phyloP scores from a whole-genome alignment of 2,329 filamentous ascomycete genomes.

The Trichoderma atroviride region DNA sequence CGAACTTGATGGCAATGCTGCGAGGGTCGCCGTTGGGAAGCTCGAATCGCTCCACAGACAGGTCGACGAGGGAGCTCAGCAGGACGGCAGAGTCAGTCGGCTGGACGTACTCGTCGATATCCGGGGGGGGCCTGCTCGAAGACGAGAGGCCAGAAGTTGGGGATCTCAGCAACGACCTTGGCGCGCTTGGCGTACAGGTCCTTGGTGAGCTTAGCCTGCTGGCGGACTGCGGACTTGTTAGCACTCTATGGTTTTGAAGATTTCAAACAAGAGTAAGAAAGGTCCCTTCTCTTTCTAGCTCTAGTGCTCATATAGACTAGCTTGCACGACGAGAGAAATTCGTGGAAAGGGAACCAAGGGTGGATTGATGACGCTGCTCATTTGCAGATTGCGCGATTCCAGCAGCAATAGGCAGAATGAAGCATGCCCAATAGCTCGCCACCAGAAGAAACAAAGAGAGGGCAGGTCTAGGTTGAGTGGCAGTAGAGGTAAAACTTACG shows the following conservation, averaged over 20 bases:
- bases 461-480: not conserved
- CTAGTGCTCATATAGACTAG: not conserved
- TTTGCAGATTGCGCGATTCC: not conserved
- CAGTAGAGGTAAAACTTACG: slow-evolving; percentile 61
- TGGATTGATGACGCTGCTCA: not conserved
- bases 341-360: not conserved
- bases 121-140: slow-evolving; percentile 80
- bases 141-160: slow-evolving; percentile 93
- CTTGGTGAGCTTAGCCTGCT: slow-evolving; percentile 68
- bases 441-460: not conserved
- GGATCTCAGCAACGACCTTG: slow-evolving; percentile 70
- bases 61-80: slow-evolving; percentile 63
- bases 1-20: slow-evolving; percentile 75
- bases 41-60: slow-evolving; percentile 82
- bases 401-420: not conserved
- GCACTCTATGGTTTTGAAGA: not conserved
- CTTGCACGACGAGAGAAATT: not conserved
- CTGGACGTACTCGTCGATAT: slow-evolving; percentile 87
- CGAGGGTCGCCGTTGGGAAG: slow-evolving; percentile 77
- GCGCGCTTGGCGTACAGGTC: slow-evolving; percentile 78
- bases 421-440: not conserved
- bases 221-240: slow-evolving; percentile 59
- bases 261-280: not conserved
- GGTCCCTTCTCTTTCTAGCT: not conserved
- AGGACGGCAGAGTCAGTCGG: slow-evolving; percentile 77